Evolutionary conservation across 768 basidiomycete genomes (phyloP), one percentile per base, ranked within the genome.

Genomic region (Candolleomyces aberdarensis): DNA sequence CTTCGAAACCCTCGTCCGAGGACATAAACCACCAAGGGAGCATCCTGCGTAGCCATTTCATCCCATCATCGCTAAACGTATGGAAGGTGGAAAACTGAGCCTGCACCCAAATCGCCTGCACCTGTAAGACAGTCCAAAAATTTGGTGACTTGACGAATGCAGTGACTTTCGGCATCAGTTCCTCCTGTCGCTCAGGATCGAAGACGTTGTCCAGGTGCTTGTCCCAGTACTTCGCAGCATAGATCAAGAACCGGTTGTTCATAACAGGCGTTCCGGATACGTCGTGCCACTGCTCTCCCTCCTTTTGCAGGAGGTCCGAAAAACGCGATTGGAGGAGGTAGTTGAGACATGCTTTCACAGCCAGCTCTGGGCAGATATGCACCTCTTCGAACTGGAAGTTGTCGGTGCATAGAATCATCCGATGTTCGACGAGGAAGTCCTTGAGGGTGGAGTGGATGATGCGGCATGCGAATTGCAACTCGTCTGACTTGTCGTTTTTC

Each of bases 211-310:
- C 68, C 26, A 75, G 62, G 47, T 71, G 70, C 40, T 70, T 71
- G 54, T 68, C 72, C 74, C 74, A 75, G 60, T 75, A 72, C 47
- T 75, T 75, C 2, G 72, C 67, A 7, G 63, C 57, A 50, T 75
- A 75, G 8, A 61, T 40, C 32, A 66, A 64, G 60, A 75, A 73
- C 11, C 57, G 67, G 43, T 71, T 72, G 9, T 67, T 55, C 20
- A 68, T 57, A 13, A 73, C 64, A 1, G 68, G 55, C 1, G 53
- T 58, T 8, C 65, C 69, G 10, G 44, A 36, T n/a, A 51, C 49
- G 44, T 74, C 72, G 31, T 64, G 20, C 72, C 73, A 74, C 7
- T 39, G 55, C 3, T 39, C 59, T 32, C 61, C 64, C 10, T 47
- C 20, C 31, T 63, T 65, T 11, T 29, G 29, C n/a, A 74, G 64